Evolutionary conservation across 768 basidiomycete genomes (phyloP).

Genomic region (Serendipita sp.): DNA sequence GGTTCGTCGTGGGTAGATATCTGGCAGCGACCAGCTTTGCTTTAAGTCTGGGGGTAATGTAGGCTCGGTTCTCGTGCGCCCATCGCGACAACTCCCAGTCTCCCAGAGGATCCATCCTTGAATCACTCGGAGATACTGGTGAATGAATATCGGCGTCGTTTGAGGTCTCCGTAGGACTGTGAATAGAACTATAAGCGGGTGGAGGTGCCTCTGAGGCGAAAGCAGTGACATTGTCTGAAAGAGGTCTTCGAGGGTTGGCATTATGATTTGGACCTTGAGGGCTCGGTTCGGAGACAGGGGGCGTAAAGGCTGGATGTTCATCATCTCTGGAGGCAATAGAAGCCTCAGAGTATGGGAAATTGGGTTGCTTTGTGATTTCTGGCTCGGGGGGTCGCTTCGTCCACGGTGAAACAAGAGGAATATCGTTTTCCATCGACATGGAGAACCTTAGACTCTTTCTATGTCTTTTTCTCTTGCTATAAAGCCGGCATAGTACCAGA

Average conservation of each 20-base stretch:
- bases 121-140: not conserved
- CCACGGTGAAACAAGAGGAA: no score
- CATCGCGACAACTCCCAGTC: not conserved
- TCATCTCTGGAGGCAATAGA: no score
- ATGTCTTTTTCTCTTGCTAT: not conserved
- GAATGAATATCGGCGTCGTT: no score
- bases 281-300: no score
- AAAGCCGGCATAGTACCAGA: not conserved
- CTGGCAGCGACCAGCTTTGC: not conserved
- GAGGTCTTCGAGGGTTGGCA: no score
- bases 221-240: not conserved
- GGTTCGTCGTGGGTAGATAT: not conserved
- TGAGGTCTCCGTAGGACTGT: not conserved
- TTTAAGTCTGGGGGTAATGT: not conserved
- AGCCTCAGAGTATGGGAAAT: no score
- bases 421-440: no score
- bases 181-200: not conserved
- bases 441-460: no score
- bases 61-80: not conserved
- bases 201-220: not conserved
- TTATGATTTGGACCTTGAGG: no score
- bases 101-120: not conserved
- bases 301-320: no score
- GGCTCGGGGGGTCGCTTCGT: no score
- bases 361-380: no score